phyloP scores from a whole-genome alignment of 257 asterid genomes.

The Osmanthus fragrans region DNA sequence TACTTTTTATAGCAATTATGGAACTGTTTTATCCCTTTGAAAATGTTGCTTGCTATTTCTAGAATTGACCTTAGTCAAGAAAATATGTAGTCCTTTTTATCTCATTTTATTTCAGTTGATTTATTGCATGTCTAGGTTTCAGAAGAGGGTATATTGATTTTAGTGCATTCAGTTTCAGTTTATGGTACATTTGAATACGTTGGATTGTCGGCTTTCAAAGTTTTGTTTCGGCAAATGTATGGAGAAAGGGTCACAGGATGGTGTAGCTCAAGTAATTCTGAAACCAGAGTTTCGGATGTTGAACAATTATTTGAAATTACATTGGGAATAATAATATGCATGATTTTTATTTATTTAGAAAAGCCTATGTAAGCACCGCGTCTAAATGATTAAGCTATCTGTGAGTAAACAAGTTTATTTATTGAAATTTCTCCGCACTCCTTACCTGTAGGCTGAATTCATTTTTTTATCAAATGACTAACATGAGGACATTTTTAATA shows the following conservation, averaged over 20 bases:
- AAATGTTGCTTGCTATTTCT: background rate
- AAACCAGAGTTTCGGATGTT: background rate
- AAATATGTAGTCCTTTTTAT: background rate
- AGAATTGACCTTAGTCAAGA: background rate
- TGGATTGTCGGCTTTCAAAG: background rate
- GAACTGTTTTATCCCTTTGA: background rate
- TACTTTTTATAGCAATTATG: background rate
- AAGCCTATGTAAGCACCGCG: background rate
- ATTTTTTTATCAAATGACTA: background rate
- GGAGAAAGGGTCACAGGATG: background rate
- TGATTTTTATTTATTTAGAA: background rate
- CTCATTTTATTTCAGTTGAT: background rate
- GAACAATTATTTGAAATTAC: background rate
- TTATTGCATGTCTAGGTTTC: background rate
- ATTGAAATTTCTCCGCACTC: background rate
- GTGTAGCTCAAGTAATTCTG: background rate
- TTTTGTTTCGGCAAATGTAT: background rate
- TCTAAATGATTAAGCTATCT: background rate
- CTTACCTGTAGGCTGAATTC: background rate
- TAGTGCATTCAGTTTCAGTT: background rate
- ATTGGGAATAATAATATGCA: background rate
- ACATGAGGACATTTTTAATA: background rate
- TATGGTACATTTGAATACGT: background rate
- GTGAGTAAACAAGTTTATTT: background rate
- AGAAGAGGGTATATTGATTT: background rate